phyloP scores from a whole-genome alignment of 2,329 filamentous ascomycete genomes.

The Shiraia sp. region DNA sequence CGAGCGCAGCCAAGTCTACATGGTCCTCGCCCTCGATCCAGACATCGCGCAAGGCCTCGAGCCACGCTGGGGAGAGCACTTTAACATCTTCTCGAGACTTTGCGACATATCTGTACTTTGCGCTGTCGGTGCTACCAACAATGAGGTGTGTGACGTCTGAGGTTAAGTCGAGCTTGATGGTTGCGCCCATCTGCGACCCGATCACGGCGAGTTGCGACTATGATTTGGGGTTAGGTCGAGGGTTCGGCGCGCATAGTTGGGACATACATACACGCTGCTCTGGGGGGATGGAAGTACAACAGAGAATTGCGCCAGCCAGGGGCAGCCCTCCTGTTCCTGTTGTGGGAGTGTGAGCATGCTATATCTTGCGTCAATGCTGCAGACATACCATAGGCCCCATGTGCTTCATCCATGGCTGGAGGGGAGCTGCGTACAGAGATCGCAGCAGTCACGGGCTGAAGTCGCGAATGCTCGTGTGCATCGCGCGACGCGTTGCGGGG shows the following conservation, averaged over 20 bases:
- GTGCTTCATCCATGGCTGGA: constrained; percentile 27
- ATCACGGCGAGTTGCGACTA: constrained; percentile 63
- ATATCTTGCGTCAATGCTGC: background rate
- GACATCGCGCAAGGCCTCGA: constrained; percentile 74
- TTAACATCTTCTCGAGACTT: constrained; percentile 84
- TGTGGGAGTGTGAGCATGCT: constrained; percentile 11
- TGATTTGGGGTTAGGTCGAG: constrained; percentile 6
- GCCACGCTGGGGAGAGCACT: constrained; percentile 80
- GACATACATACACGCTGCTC: constrained; percentile 68
- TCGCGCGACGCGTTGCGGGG: constrained; percentile 22
- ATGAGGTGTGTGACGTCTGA: constrained; percentile 93
- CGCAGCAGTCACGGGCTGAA: constrained; percentile 21
- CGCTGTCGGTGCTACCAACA: constrained; percentile 84
- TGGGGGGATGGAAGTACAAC: constrained; percentile 82
- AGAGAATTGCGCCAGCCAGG: constrained; percentile 70
- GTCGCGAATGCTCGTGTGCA: constrained; percentile 7
- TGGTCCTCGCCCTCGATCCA: constrained; percentile 81
- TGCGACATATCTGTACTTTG: constrained; percentile 95
- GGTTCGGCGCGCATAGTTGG: background rate
- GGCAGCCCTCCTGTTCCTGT: constrained; percentile 42
- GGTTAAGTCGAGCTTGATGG: constrained; percentile 90
- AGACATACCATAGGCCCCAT: constrained; percentile 34
- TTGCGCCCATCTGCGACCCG: constrained; percentile 80
- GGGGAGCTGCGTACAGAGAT: constrained; percentile 19
- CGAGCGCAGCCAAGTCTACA: constrained; percentile 72